These are phyloP conservation scores for Coprinopsis marcescibilis DNA, from an alignment of 768 basidiomycete genomes.

Conservation along the genomic window DNA sequence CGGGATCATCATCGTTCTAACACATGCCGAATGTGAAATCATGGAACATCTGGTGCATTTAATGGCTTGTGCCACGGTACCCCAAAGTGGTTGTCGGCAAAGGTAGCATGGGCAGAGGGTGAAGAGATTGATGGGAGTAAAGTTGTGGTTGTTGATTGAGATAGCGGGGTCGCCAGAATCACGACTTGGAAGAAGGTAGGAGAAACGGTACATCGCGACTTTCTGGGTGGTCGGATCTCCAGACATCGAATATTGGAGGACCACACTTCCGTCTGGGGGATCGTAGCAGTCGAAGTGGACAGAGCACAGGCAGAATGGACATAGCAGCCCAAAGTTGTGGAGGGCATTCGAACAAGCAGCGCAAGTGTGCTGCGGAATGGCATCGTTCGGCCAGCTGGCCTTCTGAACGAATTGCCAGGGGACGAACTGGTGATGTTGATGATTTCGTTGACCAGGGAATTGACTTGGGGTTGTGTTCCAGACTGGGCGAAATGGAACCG, in stretches of 20 bases:
- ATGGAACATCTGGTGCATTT: slow-evolving; percentile 57
- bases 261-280: slow-evolving; percentile 54
- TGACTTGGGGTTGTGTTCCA: background rate
- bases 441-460: slow-evolving; percentile 16
- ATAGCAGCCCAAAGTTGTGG: slow-evolving; percentile 65
- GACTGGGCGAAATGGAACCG: slow-evolving; percentile 14
- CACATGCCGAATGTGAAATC: slow-evolving; percentile 55
- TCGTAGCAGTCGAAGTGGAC: slow-evolving; percentile 82
- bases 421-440: slow-evolving; percentile 57
- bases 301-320: slow-evolving; percentile 61
- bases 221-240: slow-evolving; percentile 44
- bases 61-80: slow-evolving; percentile 53
- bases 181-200: slow-evolving; percentile 33
- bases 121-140: slow-evolving; percentile 61
- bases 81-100: slow-evolving; percentile 74
- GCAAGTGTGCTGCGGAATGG: slow-evolving; percentile 41
- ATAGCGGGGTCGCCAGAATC: slow-evolving; percentile 15
- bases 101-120: slow-evolving; percentile 64
- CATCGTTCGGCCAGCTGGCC: slow-evolving; percentile 20
- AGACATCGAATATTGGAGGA: slow-evolving; percentile 45
- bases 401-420: slow-evolving; percentile 52
- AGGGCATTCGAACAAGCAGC: slow-evolving; percentile 49
- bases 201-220: slow-evolving; percentile 61
- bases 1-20: slow-evolving; percentile 20
- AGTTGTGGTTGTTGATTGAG: slow-evolving; percentile 39